Evolutionary conservation across 2,329 filamentous ascomycete species (phyloP).

Genomic region (Fusarium virguliforme): DNA sequence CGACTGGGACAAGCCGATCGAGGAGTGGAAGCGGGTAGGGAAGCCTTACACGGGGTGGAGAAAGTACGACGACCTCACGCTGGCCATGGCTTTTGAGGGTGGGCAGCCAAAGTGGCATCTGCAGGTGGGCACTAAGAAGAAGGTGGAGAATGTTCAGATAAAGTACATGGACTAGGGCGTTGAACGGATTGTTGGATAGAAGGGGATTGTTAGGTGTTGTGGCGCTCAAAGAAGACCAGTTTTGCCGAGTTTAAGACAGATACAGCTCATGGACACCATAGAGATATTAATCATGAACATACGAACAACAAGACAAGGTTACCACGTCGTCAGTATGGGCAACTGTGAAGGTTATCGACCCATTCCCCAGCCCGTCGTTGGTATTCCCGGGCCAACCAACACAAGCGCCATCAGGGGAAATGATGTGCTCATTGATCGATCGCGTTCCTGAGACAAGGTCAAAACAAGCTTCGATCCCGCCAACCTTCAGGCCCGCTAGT

Average conservation of each 20-base stretch:
- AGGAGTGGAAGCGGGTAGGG: not conserved
- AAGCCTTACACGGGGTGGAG: not conserved
- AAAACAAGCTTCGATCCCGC: constrained; percentile 22
- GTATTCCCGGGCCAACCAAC: not conserved
- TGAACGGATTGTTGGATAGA: not conserved
- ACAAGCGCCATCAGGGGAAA: not conserved
- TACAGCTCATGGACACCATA: not conserved
- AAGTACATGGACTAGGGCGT: not conserved
- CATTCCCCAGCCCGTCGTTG: constrained; percentile 25
- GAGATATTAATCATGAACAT: not conserved
- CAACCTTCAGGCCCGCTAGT: constrained; percentile 15
- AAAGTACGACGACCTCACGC: not conserved
- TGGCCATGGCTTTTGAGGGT: not conserved
- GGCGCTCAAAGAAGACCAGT: not conserved
- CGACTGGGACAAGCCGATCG: not conserved
- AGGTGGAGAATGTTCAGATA: constrained; percentile 1
- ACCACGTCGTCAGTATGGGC: not conserved
- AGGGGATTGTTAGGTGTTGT: not conserved
- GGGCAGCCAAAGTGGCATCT: not conserved
- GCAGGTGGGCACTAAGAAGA: not conserved
- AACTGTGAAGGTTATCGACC: not conserved
- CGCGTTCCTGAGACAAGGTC: constrained; percentile 40
- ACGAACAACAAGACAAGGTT: not conserved
- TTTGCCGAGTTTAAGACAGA: not conserved
- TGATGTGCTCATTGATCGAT: constrained; percentile 41